A percentile compares a stretch with the other conserved stretches of the same genome.
Conservation (phyloP, 345 rosid genomes). For the Eucalyptus marginata region DNA sequence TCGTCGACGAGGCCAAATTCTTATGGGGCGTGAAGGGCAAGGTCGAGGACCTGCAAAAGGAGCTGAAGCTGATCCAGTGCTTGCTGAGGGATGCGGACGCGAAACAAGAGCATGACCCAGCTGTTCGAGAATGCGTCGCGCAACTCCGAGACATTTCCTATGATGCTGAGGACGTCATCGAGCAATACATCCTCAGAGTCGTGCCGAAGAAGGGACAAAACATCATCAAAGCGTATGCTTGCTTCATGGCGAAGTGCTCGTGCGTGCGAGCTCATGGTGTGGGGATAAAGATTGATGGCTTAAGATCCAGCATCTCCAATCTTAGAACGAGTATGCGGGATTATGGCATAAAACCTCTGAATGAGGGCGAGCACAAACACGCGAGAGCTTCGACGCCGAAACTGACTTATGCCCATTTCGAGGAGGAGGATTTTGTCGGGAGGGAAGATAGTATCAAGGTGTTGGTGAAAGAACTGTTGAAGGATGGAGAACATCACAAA, state of each 20-base stretch:
- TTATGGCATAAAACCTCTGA: no score
- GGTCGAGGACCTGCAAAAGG: background rate
- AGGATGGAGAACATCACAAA: no score
- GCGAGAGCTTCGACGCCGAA: no score
- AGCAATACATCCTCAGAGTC: background rate
- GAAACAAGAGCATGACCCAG: background rate
- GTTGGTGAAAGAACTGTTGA: no score
- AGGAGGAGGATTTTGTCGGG: no score
- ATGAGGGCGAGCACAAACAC: fast-evolving
- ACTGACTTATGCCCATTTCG: no score
- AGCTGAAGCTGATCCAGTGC: background rate
- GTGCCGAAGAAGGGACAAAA: background rate
- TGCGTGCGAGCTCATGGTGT: background rate
- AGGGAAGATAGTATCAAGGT: no score
- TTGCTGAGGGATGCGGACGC: background rate
- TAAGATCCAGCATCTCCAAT: conserved; percentile 17
- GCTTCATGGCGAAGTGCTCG: background rate
- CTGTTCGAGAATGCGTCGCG: background rate
- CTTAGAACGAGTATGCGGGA: background rate
- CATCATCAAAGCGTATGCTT: background rate
- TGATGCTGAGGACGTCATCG: conserved; percentile 5
- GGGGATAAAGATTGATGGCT: conserved; percentile 2
- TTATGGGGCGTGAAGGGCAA: background rate
- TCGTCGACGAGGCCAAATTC: background rate
- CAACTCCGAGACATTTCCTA: background rate